phyloP scores from a whole-genome alignment of 495 filamentous ascomycete genomes.

The Mytilinidion resinicola region DNA sequence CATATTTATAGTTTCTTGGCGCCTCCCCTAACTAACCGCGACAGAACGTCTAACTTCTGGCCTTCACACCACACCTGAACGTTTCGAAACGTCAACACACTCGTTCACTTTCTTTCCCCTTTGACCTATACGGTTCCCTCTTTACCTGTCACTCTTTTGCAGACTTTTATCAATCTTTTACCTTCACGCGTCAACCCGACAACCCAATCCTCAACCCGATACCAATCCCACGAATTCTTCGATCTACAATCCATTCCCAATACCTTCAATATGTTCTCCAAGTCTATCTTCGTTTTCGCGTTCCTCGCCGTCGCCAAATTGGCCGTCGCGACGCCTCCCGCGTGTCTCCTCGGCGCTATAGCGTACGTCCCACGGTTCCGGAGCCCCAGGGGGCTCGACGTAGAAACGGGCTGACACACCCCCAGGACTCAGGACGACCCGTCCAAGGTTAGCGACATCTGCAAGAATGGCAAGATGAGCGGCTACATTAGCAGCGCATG shows the following conservation, averaged over 20 bases:
- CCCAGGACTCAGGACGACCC: conserved; percentile 35
- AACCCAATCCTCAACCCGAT: neutral
- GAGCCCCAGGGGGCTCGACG: neutral
- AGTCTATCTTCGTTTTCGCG: conserved; percentile 30
- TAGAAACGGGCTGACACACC: conserved; percentile 9
- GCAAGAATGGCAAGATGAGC: conserved; percentile 28
- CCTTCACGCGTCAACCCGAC: neutral
- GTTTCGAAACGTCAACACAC: conserved; percentile 3
- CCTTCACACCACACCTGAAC: neutral
- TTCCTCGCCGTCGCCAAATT: conserved; percentile 33
- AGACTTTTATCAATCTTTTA: neutral
- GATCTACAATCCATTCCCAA: neutral
- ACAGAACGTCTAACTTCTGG: neutral
- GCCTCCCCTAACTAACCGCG: too few relatives aligned
- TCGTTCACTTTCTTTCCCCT: conserved; percentile 2
- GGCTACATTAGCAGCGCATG: conserved; percentile 29
- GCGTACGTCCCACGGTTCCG: conserved; percentile 28
- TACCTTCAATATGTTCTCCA: conserved; percentile 33
- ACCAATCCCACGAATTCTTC: neutral
- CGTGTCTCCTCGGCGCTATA: conserved; percentile 39
- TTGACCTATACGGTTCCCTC: neutral
- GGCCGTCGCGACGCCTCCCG: conserved; percentile 36
- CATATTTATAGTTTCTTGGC: too few relatives aligned
- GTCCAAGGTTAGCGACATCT: conserved; percentile 31
- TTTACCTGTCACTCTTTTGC: conserved; percentile 7